These are phyloP conservation scores for Beta lomatogona DNA, from an alignment of 179 eudicot genomes.

Conservation along the genomic window DNA sequence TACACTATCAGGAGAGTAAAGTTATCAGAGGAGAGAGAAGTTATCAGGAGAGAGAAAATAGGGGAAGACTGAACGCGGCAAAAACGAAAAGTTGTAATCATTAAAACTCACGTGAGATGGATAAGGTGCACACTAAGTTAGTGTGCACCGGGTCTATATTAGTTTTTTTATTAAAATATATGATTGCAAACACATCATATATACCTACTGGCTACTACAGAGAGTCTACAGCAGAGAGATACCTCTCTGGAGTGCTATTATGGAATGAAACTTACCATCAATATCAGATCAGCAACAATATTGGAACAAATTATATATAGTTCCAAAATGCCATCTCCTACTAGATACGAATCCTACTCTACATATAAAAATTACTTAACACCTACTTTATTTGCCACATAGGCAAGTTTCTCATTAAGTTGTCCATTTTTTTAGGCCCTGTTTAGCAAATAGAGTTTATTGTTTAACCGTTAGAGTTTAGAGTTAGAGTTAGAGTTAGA, in stretches of 20 bases:
- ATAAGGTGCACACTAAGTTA: no score
- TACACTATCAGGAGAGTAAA: no score
- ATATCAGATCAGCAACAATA: slow-evolving; percentile 11
- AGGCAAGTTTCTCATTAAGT: background rate
- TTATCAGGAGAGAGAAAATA: no score
- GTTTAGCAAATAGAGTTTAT: accelerated
- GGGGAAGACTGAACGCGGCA: no score
- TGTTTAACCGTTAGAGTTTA: no score
- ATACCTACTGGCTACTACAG: slow-evolving; percentile 19
- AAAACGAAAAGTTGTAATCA: no score
- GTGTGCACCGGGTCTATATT: no score
- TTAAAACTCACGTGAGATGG: no score
- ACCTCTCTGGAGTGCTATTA: background rate
- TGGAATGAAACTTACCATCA: background rate
- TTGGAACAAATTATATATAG: background rate
- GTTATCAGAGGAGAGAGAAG: no score
- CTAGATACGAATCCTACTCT: background rate
- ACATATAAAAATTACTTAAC: background rate
- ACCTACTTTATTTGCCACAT: background rate
- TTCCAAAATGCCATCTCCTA: background rate
- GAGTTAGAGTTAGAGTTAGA: no score
- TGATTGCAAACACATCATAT: slow-evolving; percentile 9
- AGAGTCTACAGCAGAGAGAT: background rate
- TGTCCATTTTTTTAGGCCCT: no score
- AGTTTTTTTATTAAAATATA: no score